These are phyloP conservation scores for Rhizopus sp. DNA, from an alignment of 371 early-diverging fungal genomes.

Conservation along the genomic window DNA sequence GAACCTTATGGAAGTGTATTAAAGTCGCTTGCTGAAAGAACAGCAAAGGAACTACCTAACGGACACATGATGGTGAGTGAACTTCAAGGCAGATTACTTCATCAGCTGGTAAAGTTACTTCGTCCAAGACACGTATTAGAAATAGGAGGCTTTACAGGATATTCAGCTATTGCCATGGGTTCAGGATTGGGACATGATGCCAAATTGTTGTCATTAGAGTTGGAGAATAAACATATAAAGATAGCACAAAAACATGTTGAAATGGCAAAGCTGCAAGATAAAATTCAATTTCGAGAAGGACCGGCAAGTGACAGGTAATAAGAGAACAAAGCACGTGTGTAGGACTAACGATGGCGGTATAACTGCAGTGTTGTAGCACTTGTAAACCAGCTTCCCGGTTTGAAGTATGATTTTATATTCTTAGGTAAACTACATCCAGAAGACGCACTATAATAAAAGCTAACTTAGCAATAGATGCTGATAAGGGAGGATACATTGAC, in stretches of 20 bases:
- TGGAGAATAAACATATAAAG: constrained; percentile 35
- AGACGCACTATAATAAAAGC: neutral
- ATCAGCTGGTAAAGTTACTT: constrained; percentile 37
- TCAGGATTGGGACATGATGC: constrained; percentile 41
- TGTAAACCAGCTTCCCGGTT: constrained; percentile 12
- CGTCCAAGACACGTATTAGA: constrained; percentile 49
- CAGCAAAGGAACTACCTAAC: constrained; percentile 26
- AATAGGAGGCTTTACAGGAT: constrained; percentile 67
- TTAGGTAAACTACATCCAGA: constrained; percentile 40
- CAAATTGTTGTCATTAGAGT: constrained; percentile 49
- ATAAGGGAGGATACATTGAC: constrained; percentile 58
- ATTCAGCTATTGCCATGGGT: constrained; percentile 62
- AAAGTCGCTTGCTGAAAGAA: constrained; percentile 18
- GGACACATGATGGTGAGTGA: constrained; percentile 48
- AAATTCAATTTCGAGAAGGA: constrained; percentile 28
- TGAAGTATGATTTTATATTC: constrained; percentile 56
- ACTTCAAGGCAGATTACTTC: constrained; percentile 48
- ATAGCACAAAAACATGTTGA: constrained; percentile 45
- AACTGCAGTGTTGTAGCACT: constrained; percentile 28
- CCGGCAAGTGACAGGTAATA: constrained; percentile 35
- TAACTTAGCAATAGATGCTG: constrained; percentile 51
- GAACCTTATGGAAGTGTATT: constrained; percentile 9
- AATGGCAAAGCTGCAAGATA: constrained; percentile 15
- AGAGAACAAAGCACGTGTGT: neutral
- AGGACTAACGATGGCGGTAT: constrained; percentile 22